phyloP scores from a whole-genome alignment of 495 filamentous ascomycete genomes.

The Amniculicola lignicola region DNA sequence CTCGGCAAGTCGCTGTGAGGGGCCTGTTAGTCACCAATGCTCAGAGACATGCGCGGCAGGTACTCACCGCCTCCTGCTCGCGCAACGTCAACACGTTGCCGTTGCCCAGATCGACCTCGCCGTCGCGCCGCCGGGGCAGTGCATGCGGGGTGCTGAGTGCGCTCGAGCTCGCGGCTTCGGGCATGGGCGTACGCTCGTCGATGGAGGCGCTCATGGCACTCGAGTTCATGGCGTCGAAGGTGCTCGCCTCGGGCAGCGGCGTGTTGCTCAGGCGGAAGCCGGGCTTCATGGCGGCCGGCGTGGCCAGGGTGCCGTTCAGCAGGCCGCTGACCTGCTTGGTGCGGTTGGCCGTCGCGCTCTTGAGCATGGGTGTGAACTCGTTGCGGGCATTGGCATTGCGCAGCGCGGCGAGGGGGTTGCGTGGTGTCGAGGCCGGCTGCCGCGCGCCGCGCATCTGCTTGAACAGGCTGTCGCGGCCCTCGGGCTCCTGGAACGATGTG shows the following conservation, averaged over 20 bases:
- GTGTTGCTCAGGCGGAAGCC: constrained; percentile 55
- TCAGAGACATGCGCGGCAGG: background rate
- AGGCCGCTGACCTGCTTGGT: constrained; percentile 53
- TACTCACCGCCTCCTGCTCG: constrained; percentile 81
- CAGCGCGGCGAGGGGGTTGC: constrained; percentile 63
- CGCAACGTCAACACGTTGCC: constrained; percentile 85
- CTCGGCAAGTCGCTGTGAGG: constrained; percentile 70
- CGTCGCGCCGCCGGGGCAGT: constrained; percentile 59
- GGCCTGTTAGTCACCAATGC: background rate
- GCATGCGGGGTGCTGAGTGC: constrained; percentile 75
- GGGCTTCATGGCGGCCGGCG: constrained; percentile 64
- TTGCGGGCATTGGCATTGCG: constrained; percentile 62
- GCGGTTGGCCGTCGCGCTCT: constrained; percentile 78
- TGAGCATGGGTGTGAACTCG: constrained; percentile 92
- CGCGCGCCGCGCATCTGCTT: constrained; percentile 20
- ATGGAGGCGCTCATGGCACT: constrained; percentile 38
- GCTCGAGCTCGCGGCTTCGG: constrained; percentile 73
- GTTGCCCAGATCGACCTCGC: constrained; percentile 75
- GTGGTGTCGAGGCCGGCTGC: constrained; percentile 52
- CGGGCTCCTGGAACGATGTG: constrained; percentile 80
- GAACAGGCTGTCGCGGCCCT: constrained; percentile 35
- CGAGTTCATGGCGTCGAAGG: constrained; percentile 51
- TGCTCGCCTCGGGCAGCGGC: constrained; percentile 50
- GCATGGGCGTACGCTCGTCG: constrained; percentile 57
- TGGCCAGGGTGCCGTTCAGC: constrained; percentile 52